Percentiles rank a stretch among this genome's conserved stretches.
Conservation (phyloP, 495 filamentous ascomycete species). For the Penicillium herquei region DNA sequence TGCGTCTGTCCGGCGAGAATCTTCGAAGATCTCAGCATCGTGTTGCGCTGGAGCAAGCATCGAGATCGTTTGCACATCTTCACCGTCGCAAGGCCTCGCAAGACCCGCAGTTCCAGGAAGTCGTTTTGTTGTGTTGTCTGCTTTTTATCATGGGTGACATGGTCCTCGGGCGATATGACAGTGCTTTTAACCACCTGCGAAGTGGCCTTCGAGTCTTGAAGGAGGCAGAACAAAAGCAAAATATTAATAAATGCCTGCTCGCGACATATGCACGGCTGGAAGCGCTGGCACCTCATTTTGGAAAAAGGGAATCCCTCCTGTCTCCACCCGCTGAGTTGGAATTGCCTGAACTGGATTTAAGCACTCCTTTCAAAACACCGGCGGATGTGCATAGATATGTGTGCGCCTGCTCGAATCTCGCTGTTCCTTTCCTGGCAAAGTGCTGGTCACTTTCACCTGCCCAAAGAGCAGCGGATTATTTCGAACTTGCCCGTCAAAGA, state of each 20-base stretch:
- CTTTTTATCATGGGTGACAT: background rate
- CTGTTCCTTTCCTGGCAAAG: background rate
- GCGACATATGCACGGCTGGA: background rate
- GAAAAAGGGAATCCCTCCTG: background rate
- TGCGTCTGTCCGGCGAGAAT: background rate
- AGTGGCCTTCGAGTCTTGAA: background rate
- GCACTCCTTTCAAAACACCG: background rate
- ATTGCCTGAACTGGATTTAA: background rate
- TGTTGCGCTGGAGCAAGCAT: background rate
- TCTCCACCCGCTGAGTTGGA: background rate
- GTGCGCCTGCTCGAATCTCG: background rate
- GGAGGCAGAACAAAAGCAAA: background rate
- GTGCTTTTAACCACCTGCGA: background rate
- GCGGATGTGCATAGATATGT: background rate
- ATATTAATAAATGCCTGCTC: background rate
- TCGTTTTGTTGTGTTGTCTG: background rate
- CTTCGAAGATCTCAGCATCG: background rate
- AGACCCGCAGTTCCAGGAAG: background rate
- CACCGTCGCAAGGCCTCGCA: background rate
- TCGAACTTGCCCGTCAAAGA: background rate
- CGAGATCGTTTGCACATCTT: background rate
- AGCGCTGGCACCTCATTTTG: background rate
- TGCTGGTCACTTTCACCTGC: background rate
- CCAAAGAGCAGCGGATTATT: background rate
- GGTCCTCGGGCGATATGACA: background rate